phyloP scores from a whole-genome alignment of 805 yeast genomes.

The Sugiyamaella boreocaroliniensis region DNA sequence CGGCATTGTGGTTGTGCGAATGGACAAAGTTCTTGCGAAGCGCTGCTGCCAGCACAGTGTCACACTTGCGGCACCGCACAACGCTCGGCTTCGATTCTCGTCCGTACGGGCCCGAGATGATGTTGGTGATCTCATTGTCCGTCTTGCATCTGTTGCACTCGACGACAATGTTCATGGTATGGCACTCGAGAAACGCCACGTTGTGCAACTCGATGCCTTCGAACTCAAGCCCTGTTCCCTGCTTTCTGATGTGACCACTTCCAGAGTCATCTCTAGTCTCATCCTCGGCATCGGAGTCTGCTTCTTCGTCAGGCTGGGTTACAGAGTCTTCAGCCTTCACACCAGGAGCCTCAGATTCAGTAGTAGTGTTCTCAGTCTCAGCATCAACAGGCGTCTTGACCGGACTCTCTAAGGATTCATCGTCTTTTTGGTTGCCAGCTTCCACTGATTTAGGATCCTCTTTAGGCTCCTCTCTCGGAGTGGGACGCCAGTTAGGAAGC shows the following conservation, averaged over 20 bases:
- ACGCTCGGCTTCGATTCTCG: slow-evolving; percentile 28
- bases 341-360: neutral
- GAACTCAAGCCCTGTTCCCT: slow-evolving; percentile 32
- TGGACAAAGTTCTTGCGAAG: slow-evolving; percentile 35
- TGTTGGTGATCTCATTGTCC: slow-evolving; percentile 28
- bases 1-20: slow-evolving; percentile 26
- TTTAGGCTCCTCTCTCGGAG: neutral
- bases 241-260: slow-evolving; percentile 8
- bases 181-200: slow-evolving; percentile 31
- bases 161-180: slow-evolving; percentile 30
- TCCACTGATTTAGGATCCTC: neutral
- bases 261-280: slow-evolving; percentile 3
- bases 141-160: slow-evolving; percentile 35
- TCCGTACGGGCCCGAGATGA: slow-evolving; percentile 32
- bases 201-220: slow-evolving; percentile 29
- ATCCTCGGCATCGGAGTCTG: slow-evolving; percentile 2
- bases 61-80: slow-evolving; percentile 32
- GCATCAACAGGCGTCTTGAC: neutral
- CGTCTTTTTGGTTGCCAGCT: neutral
- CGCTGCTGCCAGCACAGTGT: slow-evolving; percentile 28
- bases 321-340: neutral
- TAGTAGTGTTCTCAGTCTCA: neutral
- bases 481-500: slow-evolving; percentile 12
- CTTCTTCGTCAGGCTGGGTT: neutral
- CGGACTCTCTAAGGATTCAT: neutral